Evolutionary conservation across 2,329 filamentous ascomycete species (phyloP).

Genomic region (Ceratocystis lukuohia): DNA sequence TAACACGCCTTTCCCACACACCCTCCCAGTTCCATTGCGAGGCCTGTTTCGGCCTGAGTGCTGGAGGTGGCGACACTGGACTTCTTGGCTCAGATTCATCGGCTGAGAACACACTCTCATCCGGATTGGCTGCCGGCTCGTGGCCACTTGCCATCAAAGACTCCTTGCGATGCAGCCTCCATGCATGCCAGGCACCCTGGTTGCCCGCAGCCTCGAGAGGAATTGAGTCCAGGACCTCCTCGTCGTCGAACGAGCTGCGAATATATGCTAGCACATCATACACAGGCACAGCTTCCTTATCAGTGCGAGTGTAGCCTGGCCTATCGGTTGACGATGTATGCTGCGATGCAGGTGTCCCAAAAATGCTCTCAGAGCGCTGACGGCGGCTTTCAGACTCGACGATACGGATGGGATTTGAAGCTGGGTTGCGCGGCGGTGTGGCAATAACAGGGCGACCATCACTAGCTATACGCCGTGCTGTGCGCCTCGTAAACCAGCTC

Average conservation of each 20-base stretch:
- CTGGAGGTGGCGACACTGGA: conserved; percentile 17
- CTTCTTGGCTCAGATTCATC: conserved; percentile 17
- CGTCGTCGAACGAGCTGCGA: conserved; percentile 66
- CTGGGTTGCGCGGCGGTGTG: conserved; percentile 16
- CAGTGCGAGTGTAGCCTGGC: conserved; percentile 32
- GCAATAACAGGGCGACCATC: conserved; percentile 21
- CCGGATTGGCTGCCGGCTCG: not conserved
- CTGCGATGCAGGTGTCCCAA: conserved; percentile 16
- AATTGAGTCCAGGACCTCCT: conserved; percentile 60
- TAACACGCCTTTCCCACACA: conserved; percentile 85
- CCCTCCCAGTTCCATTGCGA: conserved; percentile 97
- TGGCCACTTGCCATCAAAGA: conserved; percentile 32
- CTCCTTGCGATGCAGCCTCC: conserved; percentile 54
- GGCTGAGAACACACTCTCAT: conserved; percentile 11
- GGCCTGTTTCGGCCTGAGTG: conserved; percentile 38
- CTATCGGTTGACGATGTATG: conserved; percentile 21
- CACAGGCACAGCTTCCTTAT: conserved; percentile 37
- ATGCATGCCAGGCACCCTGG: conserved; percentile 85
- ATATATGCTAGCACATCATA: conserved; percentile 69
- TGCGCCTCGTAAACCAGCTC: conserved; percentile 64
- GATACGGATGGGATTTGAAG: not conserved
- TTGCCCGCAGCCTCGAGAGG: conserved; percentile 76
- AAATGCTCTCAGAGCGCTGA: conserved; percentile 10
- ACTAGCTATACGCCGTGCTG: conserved; percentile 31
- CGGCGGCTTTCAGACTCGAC: conserved; percentile 10